Evolutionary conservation across 345 rosid genomes (phyloP), one percentile per base, ranked within the genome.

Genomic region (Aquilaria malaccensis): DNA sequence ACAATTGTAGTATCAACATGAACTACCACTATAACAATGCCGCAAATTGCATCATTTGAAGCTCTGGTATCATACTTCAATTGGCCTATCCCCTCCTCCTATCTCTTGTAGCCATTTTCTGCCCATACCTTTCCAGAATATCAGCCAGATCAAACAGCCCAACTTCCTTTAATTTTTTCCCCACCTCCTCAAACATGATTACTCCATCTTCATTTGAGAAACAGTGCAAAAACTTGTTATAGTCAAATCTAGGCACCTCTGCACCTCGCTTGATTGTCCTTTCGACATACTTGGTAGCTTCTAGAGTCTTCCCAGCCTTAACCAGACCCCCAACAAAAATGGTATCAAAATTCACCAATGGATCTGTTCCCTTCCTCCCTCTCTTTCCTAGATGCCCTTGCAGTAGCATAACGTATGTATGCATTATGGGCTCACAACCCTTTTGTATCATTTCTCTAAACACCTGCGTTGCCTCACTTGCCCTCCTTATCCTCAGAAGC

Each of bases 281-380:
- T 84, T 89, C 93, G 29, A 86, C 81, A 57, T 77, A 92, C 74
- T 89, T 89, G 11, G 93, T 79, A 4, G 89, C 85, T 61, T 91
- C 96, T 54, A 86, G 64, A 46, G 76, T 69, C 76, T 81, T 89
- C 37, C 88, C 95, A 0, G 91, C 95, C 77, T 85, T 92, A 2
- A 89, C 83, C 81, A 92, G 69, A n/a, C 98, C 96, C 43, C 95
- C 98, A 45, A 92, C 82, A 56, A 92, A 92, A 62, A 92, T 83
- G 55, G 83, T 74, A 52, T 92, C 96, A 41, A 92, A 92, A 76
- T 92, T 92, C 72, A 83, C 84, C 2, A 73, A 70, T 30, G 82
- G 81, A 57, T 89, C 86, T 15, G 72, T 68, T 54, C 96, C 98
- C 65, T 85, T 92, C 76, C 96, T 81, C 51, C 96, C 95, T 68